These are phyloP conservation scores for Prosopis cineraria DNA, from an alignment of 306 rosid species.

Conservation along the genomic window DNA sequence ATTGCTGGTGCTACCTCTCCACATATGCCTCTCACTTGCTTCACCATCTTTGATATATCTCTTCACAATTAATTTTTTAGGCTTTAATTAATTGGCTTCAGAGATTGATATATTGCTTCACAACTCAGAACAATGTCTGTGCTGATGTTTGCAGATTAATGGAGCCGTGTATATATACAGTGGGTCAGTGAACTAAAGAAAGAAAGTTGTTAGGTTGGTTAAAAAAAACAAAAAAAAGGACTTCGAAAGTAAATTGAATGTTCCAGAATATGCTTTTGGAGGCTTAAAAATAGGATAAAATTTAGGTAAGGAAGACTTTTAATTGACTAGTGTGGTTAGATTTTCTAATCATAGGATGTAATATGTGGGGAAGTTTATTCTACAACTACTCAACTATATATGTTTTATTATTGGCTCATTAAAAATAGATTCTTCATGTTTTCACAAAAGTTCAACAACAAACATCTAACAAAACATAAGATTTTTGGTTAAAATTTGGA, in stretches of 20 bases:
- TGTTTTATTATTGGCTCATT: not conserved
- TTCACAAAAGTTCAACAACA: not conserved
- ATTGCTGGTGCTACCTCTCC: conserved; percentile 67
- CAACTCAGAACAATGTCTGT: not conserved
- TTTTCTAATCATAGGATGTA: not conserved
- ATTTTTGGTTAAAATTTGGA: not conserved
- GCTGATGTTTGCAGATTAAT: not conserved
- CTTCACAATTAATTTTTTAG: too few species aligned
- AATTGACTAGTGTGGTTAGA: not conserved
- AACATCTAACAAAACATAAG: not conserved
- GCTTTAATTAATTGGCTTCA: too few species aligned
- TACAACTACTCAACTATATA: not conserved
- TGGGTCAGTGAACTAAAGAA: not conserved
- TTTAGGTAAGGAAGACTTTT: not conserved
- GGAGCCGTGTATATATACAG: not conserved
- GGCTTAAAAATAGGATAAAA: not conserved
- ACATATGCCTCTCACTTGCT: conserved; percentile 36
- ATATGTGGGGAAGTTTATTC: not conserved
- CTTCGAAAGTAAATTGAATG: not conserved
- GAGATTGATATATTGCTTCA: not conserved
- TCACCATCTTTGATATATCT: conserved; percentile 42
- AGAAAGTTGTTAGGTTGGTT: conserved; percentile 4
- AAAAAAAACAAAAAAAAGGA: not conserved
- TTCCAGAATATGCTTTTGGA: not conserved
- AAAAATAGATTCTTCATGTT: not conserved